Base-by-base conservation (phyloP, 768 basidiomycete genomes). In the Calocera viscosa region DNA sequence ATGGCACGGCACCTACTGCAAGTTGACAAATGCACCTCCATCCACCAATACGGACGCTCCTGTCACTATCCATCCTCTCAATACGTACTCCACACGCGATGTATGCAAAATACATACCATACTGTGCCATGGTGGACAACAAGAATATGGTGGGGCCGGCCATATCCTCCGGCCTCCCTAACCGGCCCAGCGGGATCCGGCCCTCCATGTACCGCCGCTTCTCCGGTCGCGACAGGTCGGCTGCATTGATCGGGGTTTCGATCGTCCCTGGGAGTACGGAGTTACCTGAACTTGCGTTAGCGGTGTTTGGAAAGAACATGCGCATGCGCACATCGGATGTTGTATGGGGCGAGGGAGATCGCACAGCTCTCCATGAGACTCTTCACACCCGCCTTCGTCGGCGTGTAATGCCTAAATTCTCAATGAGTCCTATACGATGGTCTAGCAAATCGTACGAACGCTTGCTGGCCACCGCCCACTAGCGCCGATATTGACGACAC, bases 321-420 rank as follows among this genome's bases (percentile, higher is more conserved):
- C n/a, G n/a, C n/a, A n/a, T n/a, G n/a, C 67, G 77, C 77, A 70
- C 77, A 87, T 39, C 89, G 82, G 69, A 90, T 90, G 63, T 83
- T 83, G 74, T 88, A 83, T 69, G 87, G 86, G n/a, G 87, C 87
- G 28, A 90, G 78, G 2, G 89, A 88, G 47, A 89, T 83, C 2
- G 89, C 87, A 71, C 85, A 87, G 68, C 85, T 86, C 75, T 90
- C 87, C 88, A 90, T 91, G 69, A 91, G 75, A 32, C 85, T 86
- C 49, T 87, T 81, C 64, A 90, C 84, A 0, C 86, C 88, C 1
- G 89, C 89, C 72, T 91, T 89, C 2, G 89, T 90, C 2, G 88
- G 88, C 1, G 86, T 88, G 71, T 90, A 91, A 72, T 89, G 88
- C 64, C 84, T 84, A 68, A 2, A 5, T 5, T 65, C 65, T 43